These are phyloP conservation scores for Fusarium solani-melongenae DNA, from an alignment of 2,329 filamentous ascomycete genomes.

Conservation along the genomic window DNA sequence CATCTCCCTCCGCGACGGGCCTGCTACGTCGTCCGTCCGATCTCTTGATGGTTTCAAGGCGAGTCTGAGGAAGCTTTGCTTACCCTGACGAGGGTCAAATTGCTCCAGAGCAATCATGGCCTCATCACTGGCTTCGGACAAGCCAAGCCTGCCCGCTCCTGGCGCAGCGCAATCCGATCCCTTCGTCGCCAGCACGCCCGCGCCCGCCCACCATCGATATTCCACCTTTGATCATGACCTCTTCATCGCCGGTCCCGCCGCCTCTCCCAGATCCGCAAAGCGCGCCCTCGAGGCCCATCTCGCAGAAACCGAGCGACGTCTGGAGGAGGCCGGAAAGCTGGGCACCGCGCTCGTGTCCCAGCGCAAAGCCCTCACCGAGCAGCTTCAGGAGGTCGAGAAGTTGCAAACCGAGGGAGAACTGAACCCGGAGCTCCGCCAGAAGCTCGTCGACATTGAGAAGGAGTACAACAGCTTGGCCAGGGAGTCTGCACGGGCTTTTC, in stretches of 20 bases:
- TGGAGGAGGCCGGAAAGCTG: constrained; percentile 90
- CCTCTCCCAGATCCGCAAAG: constrained; percentile 88
- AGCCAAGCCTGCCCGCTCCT: constrained; percentile 54
- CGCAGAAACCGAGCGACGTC: constrained; percentile 88
- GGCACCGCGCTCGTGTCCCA: constrained; percentile 90
- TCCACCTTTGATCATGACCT: constrained; percentile 85
- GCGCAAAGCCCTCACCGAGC: constrained; percentile 83
- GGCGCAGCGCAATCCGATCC: constrained; percentile 61
- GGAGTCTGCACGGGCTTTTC: constrained; percentile 88
- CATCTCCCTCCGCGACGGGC: constrained; percentile 41
- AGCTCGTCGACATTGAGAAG: constrained; percentile 87
- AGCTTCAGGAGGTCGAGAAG: constrained; percentile 85
- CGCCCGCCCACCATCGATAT: constrained; percentile 72
- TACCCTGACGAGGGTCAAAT: constrained; percentile 36
- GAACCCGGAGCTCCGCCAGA: constrained; percentile 82
- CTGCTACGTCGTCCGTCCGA: constrained; percentile 38
- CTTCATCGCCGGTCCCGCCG: constrained; percentile 78
- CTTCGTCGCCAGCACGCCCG: constrained; percentile 63
- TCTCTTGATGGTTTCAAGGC: constrained; percentile 45
- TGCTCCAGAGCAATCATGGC: constrained; percentile 51
- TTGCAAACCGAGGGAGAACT: constrained; percentile 81
- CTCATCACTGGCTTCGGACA: constrained; percentile 56
- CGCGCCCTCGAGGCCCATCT: constrained; percentile 91
- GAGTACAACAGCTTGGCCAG: constrained; percentile 95
- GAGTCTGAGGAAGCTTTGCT: constrained; percentile 40